Evolutionary conservation across 768 basidiomycete genomes (phyloP), one percentile per base, ranked within the genome.

Genomic region (Auriscalpium vulgare): DNA sequence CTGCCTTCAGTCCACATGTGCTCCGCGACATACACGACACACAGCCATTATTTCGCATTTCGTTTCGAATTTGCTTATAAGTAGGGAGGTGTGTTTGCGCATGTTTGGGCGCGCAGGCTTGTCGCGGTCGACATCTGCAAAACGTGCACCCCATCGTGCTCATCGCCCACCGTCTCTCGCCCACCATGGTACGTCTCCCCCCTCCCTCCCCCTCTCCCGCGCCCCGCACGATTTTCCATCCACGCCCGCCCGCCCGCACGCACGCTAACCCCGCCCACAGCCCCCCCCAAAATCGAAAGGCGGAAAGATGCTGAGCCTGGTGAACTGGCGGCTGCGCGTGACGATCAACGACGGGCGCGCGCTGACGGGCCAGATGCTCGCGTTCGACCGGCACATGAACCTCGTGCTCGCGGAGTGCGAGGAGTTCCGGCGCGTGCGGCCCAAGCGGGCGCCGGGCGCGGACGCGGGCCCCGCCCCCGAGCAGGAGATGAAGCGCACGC

Each of bases 321-420:
- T 99, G 78, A 94, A 98, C 75, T 97, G 95, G 90, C 80, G 95
- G 72, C 82, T 99, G 63, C 95, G 90, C 75, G 86, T 98, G 57
- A 97, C 94, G 57, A 86, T 98, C 73, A 97, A 87, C 85, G 97
- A 99, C 72, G 94, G 94, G 58, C 90, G 97, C 71, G 83, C 89
- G 55, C 76, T 98, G 65, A 92, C 91, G 47, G 97, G 97, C 44
- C 97, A 98, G 75, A 97, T 98, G 91, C 88, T 99, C 70, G 97
- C 97, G 52, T 99, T 97, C 70, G 97, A 99, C 76, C 87, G 91
- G 67, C 97, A 99, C 74, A 99, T 98, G 97, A 99, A 99, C 75
- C 79, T 99, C 64, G 97, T 99, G 47, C 75, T 99, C 54, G 94
- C 95, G 14, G 97, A 98, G 65, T 97, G 95, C 68, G 97, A 99